Conservation (phyloP, 1,139 yeast genomes). For the Saccharomyces hybrid region DNA sequence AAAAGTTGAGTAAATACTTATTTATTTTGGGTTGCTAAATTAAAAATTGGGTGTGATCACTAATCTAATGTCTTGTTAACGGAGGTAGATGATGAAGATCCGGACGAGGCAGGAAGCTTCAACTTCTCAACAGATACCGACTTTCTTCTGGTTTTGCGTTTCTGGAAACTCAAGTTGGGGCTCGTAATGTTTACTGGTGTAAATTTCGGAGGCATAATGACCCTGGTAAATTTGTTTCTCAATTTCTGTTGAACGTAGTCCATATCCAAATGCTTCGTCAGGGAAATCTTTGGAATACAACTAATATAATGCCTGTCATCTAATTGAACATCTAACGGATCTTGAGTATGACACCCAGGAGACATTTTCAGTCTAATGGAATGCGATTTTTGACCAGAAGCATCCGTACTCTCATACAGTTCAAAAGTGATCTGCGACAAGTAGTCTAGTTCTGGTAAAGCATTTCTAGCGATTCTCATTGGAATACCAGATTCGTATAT, state of each 20-base stretch:
- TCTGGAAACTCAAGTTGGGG: constrained; percentile 38
- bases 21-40: not conserved
- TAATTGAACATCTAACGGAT: constrained; percentile 91
- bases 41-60: not conserved
- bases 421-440: constrained; percentile 93
- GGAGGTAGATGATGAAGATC: not conserved
- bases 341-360: constrained; percentile 97
- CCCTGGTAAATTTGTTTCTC: constrained; percentile 76
- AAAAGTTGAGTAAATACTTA: not conserved
- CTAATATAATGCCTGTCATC: constrained; percentile 96
- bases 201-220: constrained; percentile 81
- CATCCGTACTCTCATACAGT: constrained; percentile 73
- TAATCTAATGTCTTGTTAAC: not conserved
- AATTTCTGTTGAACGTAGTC: constrained; percentile 81
- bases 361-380: constrained; percentile 82
- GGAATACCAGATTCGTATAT: constrained; percentile 93
- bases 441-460: constrained; percentile 92
- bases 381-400: constrained; percentile 66
- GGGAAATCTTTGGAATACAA: constrained; percentile 81
- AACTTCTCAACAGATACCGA: not conserved
- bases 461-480: constrained; percentile 88
- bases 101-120: not conserved
- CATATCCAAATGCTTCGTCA: constrained; percentile 90
- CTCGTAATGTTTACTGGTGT: constrained; percentile 84
- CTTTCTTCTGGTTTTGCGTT: constrained; percentile 8